Evolutionary conservation across 371 early-diverging fungal species (phyloP).

Genomic region (Rhizopus arrhizus): DNA sequence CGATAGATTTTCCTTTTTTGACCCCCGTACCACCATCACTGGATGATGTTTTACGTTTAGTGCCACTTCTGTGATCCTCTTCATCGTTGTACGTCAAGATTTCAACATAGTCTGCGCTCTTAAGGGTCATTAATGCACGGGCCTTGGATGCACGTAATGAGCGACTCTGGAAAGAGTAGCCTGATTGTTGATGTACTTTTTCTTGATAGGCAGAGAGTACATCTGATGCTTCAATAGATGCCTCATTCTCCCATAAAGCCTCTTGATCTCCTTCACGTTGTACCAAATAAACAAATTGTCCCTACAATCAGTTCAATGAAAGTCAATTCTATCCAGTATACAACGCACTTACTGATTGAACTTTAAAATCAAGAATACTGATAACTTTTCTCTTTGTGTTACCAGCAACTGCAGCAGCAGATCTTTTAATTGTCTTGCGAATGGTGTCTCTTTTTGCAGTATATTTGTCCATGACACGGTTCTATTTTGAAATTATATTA

Average conservation of each 20-base stretch:
- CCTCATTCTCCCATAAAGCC: constrained; percentile 19
- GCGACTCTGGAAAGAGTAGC: constrained; percentile 20
- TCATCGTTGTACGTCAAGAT: constrained; percentile 4
- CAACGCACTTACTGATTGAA: constrained; percentile 5
- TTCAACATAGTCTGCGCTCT: constrained; percentile 3
- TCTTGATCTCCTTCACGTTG: constrained; percentile 7
- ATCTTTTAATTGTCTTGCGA: neutral
- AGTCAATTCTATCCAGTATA: neutral
- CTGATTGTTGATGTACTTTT: constrained; percentile 20
- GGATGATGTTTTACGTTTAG: constrained; percentile 7
- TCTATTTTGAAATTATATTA: neutral
- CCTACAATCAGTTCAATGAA: constrained; percentile 10
- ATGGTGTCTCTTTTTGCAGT: neutral
- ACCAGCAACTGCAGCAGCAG: neutral
- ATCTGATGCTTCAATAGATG: constrained; percentile 2
- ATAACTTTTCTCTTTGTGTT: neutral
- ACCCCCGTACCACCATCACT: neutral
- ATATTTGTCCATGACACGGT: neutral
- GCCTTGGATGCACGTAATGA: constrained; percentile 32
- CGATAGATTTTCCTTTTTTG: constrained; percentile 5
- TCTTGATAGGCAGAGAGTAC: constrained; percentile 12
- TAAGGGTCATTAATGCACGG: constrained; percentile 37
- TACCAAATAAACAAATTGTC: constrained; percentile 13
- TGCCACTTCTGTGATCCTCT: constrained; percentile 9
- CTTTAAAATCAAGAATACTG: constrained; percentile 10